Conservation (phyloP, 345 rosid species). For the Citrus hindsii region DNA sequence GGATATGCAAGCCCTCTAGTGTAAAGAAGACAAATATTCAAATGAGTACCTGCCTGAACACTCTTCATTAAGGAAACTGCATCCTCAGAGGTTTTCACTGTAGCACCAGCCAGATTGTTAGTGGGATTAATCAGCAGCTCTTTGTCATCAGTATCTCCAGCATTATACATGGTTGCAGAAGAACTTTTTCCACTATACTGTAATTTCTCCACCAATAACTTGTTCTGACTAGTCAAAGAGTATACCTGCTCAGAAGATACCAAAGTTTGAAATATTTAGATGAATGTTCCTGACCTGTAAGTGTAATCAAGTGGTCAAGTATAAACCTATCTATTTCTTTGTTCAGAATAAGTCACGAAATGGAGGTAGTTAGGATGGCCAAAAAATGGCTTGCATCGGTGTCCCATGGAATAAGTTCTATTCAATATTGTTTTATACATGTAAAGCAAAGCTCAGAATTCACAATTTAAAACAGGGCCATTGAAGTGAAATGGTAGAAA, state of each 20-base stretch:
- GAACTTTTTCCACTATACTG: slow-evolving; percentile 21
- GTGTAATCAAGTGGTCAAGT: not conserved
- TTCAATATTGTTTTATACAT: not conserved
- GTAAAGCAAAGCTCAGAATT: not conserved
- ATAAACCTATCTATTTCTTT: not conserved
- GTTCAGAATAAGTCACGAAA: not conserved
- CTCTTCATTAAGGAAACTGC: slow-evolving; percentile 27
- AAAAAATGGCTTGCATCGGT: not conserved
- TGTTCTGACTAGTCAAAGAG: slow-evolving; percentile 51
- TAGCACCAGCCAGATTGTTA: slow-evolving; percentile 24
- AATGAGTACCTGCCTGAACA: slow-evolving; percentile 55
- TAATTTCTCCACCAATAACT: slow-evolving; percentile 41
- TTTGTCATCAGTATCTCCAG: slow-evolving; percentile 22
- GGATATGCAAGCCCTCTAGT: not conserved
- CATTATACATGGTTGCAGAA: slow-evolving; percentile 12
- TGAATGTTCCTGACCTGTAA: not conserved
- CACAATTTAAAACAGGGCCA: not conserved
- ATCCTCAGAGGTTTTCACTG: slow-evolving; percentile 26
- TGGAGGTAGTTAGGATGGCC: not conserved
- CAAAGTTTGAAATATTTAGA: slow-evolving; percentile 1
- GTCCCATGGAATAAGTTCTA: not conserved
- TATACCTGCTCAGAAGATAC: slow-evolving; percentile 47
- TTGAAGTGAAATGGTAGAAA: not conserved
- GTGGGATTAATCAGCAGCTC: slow-evolving; percentile 19
- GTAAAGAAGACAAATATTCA: not conserved